These are phyloP conservation scores for Phytophthora aleatoria DNA, from an alignment of 352 stramenopile genomes.

Conservation along the genomic window DNA sequence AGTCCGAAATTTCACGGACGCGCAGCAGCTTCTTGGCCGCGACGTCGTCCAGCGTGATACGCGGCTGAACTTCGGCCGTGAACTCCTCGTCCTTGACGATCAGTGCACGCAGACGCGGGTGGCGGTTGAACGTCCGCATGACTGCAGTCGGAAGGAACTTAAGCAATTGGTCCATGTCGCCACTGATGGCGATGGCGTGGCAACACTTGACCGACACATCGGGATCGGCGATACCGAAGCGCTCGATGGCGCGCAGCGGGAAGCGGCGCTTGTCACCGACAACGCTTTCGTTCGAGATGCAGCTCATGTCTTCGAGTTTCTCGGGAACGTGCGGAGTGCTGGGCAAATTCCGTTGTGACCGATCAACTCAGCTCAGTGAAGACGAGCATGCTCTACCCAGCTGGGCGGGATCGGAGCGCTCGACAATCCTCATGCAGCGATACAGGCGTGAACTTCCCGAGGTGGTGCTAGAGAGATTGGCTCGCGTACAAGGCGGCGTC, in stretches of 20 bases:
- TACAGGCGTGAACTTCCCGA: conserved; percentile 1
- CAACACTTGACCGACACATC: conserved; percentile 42
- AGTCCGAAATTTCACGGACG: conserved; percentile 34
- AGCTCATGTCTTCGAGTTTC: conserved; percentile 21
- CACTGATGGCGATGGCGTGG: conserved; percentile 39
- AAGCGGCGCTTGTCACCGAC: conserved; percentile 28
- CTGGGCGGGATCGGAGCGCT: conserved; percentile 16
- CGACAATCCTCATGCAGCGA: conserved; percentile 2
- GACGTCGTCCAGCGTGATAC: conserved; percentile 42
- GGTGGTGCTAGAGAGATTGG: conserved; percentile 21
- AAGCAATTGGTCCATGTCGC: conserved; percentile 48
- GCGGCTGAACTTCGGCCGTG: conserved; percentile 45
- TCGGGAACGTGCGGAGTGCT: conserved; percentile 4
- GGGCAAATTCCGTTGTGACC: conserved; percentile 21
- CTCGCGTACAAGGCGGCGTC: neutral
- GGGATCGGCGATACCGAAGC: conserved; percentile 36
- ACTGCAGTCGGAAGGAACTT: conserved; percentile 49
- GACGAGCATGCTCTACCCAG: conserved; percentile 6
- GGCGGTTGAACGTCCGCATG: conserved; percentile 61
- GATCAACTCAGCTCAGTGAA: neutral
- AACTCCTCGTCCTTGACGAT: conserved; percentile 45
- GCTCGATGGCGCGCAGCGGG: conserved; percentile 43
- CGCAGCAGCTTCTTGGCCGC: conserved; percentile 32
- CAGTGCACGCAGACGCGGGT: conserved; percentile 54
- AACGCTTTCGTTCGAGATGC: conserved; percentile 17